Conservation (phyloP, 164 flowering plant species). For the Berberis thunbergii region DNA sequence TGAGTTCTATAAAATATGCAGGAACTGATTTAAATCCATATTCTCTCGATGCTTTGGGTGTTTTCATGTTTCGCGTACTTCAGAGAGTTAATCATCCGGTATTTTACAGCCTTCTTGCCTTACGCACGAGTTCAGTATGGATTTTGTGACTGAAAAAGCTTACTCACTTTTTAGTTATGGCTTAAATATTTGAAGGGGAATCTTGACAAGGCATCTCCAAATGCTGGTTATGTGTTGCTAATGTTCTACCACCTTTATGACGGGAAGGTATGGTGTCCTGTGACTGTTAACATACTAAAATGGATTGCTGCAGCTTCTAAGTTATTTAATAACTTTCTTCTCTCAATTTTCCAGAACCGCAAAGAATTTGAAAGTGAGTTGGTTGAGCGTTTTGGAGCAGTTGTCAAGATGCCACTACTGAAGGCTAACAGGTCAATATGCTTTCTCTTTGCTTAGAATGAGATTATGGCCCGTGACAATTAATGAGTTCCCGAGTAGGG, state of each 20-base stretch:
- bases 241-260: constrained; percentile 96
- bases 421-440: constrained; percentile 59
- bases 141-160: background rate
- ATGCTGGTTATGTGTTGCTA: constrained; percentile 89
- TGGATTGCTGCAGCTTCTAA: background rate
- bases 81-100: constrained; percentile 95
- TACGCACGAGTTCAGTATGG: background rate
- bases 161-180: constrained; percentile 1
- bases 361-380: constrained; percentile 74
- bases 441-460: background rate
- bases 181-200: constrained; percentile 51
- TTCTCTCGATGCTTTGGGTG: constrained; percentile 86
- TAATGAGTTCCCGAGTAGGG: too few species aligned
- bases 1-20: constrained; percentile 19
- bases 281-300: background rate
- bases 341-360: constrained; percentile 44
- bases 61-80: constrained; percentile 89
- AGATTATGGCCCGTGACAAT: too few species aligned
- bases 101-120: constrained; percentile 4
- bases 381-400: constrained; percentile 71
- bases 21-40: constrained; percentile 92
- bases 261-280: constrained; percentile 53
- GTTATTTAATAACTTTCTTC: constrained; percentile 1
- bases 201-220: constrained; percentile 84
- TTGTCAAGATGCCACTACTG: constrained; percentile 89